Evolutionary conservation across 768 basidiomycete genomes (phyloP).

Genomic region (Tubosaeta sp.): DNA sequence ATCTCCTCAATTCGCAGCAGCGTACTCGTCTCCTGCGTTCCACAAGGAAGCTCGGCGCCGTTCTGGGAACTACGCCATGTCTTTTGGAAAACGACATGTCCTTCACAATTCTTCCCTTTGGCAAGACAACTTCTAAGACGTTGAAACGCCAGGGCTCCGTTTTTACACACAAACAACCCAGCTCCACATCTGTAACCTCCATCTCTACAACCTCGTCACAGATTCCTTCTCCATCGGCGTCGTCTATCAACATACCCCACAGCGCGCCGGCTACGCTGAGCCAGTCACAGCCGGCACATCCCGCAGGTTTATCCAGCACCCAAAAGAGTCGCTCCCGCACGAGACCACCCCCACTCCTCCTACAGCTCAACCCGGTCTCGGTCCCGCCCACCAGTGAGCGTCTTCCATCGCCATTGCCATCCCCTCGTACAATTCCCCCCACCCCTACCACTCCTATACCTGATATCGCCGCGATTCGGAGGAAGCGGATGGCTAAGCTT

Average conservation of each 20-base stretch:
- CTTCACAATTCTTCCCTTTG: constrained; percentile 21
- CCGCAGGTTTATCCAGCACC: constrained; percentile 17
- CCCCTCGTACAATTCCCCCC: constrained; percentile 12
- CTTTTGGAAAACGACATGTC: constrained; percentile 28
- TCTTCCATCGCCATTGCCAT: constrained; percentile 4
- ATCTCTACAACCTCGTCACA: constrained; percentile 13
- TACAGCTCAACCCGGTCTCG: constrained; percentile 19
- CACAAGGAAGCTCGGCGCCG: constrained; percentile 33
- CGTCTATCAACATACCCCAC: constrained; percentile 13
- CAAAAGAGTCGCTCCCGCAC: constrained; percentile 10
- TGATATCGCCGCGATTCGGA: constrained; percentile 32
- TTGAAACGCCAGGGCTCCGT: constrained; percentile 33
- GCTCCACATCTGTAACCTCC: constrained; percentile 21
- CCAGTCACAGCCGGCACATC: constrained; percentile 8
- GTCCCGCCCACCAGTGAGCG: constrained; percentile 10
- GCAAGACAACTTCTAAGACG: constrained; percentile 12
- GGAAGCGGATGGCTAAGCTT: constrained; percentile 56
- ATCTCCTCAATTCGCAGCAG: constrained; percentile 28
- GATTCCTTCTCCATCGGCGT: constrained; percentile 13
- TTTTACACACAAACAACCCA: constrained; percentile 20
- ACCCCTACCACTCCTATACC: constrained; percentile 23
- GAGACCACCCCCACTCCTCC: constrained; percentile 19
- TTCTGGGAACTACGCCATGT: constrained; percentile 35
- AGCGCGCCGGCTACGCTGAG: constrained; percentile 3
- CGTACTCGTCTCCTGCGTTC: constrained; percentile 36